Evolutionary conservation across 2,329 filamentous ascomycete species (phyloP).

Genomic region (Hyphodiscus sp.): DNA sequence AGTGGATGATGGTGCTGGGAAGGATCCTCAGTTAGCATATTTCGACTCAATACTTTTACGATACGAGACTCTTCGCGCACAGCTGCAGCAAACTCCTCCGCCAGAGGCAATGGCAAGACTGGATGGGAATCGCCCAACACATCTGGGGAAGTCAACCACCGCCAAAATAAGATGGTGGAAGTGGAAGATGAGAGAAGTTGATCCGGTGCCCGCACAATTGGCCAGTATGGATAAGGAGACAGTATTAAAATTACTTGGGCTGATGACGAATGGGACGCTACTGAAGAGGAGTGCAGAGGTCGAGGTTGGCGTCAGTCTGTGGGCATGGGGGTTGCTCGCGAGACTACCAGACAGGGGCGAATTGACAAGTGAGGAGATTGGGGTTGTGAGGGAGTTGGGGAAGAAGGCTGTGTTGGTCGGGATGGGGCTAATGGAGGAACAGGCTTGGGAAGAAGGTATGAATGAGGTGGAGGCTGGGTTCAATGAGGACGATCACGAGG

Average conservation of each 20-base stretch:
- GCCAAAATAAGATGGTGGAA: slow-evolving; percentile 48
- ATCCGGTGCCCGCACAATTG: slow-evolving; percentile 53
- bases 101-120: slow-evolving; percentile 46
- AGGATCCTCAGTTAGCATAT: slow-evolving; percentile 56
- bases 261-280: slow-evolving; percentile 56
- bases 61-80: slow-evolving; percentile 58
- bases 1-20: slow-evolving; percentile 22
- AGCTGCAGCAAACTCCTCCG: slow-evolving; percentile 52
- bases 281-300: slow-evolving; percentile 53
- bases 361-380: slow-evolving; percentile 69
- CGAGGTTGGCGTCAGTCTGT: slow-evolving; percentile 63
- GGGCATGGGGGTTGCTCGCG: slow-evolving; percentile 80
- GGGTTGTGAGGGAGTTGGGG: slow-evolving; percentile 70
- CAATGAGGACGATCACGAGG: slow-evolving; percentile 31
- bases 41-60: slow-evolving; percentile 58
- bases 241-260: slow-evolving; percentile 57
- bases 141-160: slow-evolving; percentile 32
- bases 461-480: slow-evolving; percentile 42
- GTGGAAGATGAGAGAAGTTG: slow-evolving; percentile 42
- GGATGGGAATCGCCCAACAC: slow-evolving; percentile 42
- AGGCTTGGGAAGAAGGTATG: slow-evolving; percentile 34
- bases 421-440: slow-evolving; percentile 29
- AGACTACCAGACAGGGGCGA: slow-evolving; percentile 68
- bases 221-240: slow-evolving; percentile 60
- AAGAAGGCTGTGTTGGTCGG: slow-evolving; percentile 60